Conservation (phyloP, 2,329 filamentous ascomycete species). For the Trichoderma harzianum region DNA sequence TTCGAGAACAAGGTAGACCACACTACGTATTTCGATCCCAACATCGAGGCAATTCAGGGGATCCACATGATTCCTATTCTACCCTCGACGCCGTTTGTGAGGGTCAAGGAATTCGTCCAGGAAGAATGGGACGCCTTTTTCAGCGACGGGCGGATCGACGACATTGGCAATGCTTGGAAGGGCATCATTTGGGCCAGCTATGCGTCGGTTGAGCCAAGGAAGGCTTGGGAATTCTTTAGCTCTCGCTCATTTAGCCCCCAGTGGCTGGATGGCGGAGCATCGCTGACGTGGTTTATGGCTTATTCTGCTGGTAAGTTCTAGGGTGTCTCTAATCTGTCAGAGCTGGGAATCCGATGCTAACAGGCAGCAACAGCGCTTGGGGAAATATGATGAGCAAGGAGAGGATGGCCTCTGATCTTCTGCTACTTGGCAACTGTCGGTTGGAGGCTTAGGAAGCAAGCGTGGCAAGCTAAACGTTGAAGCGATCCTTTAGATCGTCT, state of each 20-base stretch:
- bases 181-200: conserved; percentile 81
- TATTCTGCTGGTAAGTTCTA: conserved; percentile 67
- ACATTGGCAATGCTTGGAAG: conserved; percentile 74
- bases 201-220: conserved; percentile 68
- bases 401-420: background rate
- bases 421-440: background rate
- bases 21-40: conserved; percentile 79
- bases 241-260: conserved; percentile 59
- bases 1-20: conserved; percentile 97
- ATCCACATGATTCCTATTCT: conserved; percentile 82
- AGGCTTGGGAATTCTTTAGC: conserved; percentile 73
- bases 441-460: background rate
- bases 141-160: conserved; percentile 59
- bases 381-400: conserved; percentile 4
- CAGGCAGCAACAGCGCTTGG: conserved; percentile 15
- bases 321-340: conserved; percentile 11
- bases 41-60: conserved; percentile 68
- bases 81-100: conserved; percentile 64
- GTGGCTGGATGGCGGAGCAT: conserved; percentile 79
- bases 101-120: conserved; percentile 65
- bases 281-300: conserved; percentile 79
- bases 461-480: background rate
- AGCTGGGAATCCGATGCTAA: conserved; percentile 7
- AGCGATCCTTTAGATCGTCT: background rate
- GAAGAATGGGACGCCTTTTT: conserved; percentile 86